Percentiles rank a stretch among this genome's conserved stretches.
Conservation (phyloP, 208 protist species). For the Spongospora subterranea region DNA sequence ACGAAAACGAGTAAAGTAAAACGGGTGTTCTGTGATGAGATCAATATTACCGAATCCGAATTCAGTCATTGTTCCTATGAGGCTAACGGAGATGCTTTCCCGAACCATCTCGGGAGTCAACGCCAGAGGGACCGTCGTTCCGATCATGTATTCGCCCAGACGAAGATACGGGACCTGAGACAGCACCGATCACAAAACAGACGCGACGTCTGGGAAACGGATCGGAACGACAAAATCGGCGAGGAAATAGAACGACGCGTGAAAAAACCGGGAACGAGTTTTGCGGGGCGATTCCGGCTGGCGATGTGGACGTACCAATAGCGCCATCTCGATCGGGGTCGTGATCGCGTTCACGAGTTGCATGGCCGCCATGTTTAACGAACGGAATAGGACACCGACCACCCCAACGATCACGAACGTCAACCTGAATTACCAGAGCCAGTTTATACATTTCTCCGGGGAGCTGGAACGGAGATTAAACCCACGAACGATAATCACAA, state of each 20-base stretch:
- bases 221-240: no score
- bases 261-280: background rate
- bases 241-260: no score
- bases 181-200: no score
- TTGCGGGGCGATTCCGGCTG: background rate
- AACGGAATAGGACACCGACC: conserved; percentile 39
- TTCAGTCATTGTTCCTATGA: background rate
- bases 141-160: conserved; percentile 26
- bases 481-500: no score
- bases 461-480: no score
- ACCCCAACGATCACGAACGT: conserved; percentile 8
- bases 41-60: conserved; percentile 6
- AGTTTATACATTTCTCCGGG: no score
- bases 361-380: conserved; percentile 45
- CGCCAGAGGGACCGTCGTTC: background rate
- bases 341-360: conserved; percentile 45
- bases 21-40: background rate
- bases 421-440: background rate
- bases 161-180: conserved; percentile 39
- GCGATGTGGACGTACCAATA: background rate
- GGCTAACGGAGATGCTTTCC: background rate
- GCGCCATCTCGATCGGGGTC: conserved; percentile 25
- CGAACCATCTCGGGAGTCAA: background rate
- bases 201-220: no score
- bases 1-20: background rate